Base-by-base conservation (phyloP, 2,329 filamentous ascomycete species). In the Talaromyces islandicus region DNA sequence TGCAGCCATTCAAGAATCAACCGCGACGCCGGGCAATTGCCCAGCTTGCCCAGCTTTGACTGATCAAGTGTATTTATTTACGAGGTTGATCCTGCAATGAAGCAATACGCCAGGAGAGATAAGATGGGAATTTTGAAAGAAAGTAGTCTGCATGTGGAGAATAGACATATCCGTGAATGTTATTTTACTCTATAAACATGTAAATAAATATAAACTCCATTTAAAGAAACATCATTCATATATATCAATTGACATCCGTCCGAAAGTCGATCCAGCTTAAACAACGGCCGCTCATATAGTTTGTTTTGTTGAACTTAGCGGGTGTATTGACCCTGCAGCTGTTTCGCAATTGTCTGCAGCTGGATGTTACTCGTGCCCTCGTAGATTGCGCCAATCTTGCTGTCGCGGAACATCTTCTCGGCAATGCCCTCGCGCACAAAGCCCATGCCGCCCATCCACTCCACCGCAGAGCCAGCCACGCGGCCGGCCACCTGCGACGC, bases 381-480 rank as follows among this genome's bases (percentile, higher is more conserved):
- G 74, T 97, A 97, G 68, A 97, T 97, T 65, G 92, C 92, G 10
- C 94, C 94, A 71, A 99, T 99, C 88, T 97, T 99, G 83, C 90
- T 94, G 75, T 99, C 94, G 53, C 94, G 84, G 83, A 89, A 99
- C 80, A 88, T 97, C 85, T 99, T 99, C 85, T 99, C 94, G 0
- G 94, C 94, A 61, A 96, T 86, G 0, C 94, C 94, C 76, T 99
- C 94, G 51, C 94, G 83, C 17, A 99, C 94, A 69, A 99, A 99
- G 52, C 94, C 94, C 94, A 99, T 97, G 50, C 94, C 94, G 54
- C 94, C 94, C 93, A 97, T 97, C 94, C 94, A 99, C 79, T 99
- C 94, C 29, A 99, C 86, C 0, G 93, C 94, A 54, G 89, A 83
- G 7, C 92, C 87, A 59, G 88, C 89, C 21, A 99, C 93, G 58